Evolutionary conservation across 495 filamentous ascomycete genomes (phyloP).

Genomic region (Baudoinia panamericana): DNA sequence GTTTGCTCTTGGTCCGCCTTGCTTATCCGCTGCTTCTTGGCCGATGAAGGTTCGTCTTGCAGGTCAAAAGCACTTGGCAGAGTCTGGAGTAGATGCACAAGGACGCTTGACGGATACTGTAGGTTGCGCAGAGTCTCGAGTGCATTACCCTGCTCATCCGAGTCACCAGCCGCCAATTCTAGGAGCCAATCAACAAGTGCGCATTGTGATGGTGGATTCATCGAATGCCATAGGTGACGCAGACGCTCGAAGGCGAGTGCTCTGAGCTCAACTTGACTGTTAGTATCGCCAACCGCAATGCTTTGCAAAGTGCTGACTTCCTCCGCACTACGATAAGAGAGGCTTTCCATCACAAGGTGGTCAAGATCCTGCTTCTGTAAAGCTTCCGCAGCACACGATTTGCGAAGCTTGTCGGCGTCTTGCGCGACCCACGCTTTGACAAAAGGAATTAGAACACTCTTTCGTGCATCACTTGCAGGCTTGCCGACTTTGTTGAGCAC

Average conservation of each 20-base stretch:
- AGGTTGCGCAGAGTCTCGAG: slow-evolving; percentile 55
- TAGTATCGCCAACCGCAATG: slow-evolving; percentile 22
- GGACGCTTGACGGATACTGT: slow-evolving; percentile 53
- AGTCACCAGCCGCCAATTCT: slow-evolving; percentile 34
- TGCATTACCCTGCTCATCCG: slow-evolving; percentile 39
- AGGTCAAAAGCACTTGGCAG: slow-evolving; percentile 52
- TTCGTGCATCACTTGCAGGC: slow-evolving; percentile 49
- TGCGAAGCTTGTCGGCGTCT: slow-evolving; percentile 26
- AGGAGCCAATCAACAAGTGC: slow-evolving; percentile 48
- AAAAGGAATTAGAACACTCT: slow-evolving; percentile 54
- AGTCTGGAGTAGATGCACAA: slow-evolving; percentile 54
- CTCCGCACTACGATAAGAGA: slow-evolving; percentile 53
- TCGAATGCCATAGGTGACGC: slow-evolving; percentile 52
- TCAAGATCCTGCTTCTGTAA: slow-evolving; percentile 49
- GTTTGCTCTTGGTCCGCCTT: slow-evolving; percentile 42
- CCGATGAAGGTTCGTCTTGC: slow-evolving; percentile 48
- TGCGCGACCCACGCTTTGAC: slow-evolving; percentile 51
- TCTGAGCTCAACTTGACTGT: slow-evolving; percentile 37
- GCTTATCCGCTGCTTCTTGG: slow-evolving; percentile 66
- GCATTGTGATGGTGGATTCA: slow-evolving; percentile 44
- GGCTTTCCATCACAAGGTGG: slow-evolving; percentile 42
- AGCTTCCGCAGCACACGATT: slow-evolving; percentile 42
- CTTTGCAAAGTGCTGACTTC: slow-evolving; percentile 47
- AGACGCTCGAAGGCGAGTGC: slow-evolving; percentile 51
- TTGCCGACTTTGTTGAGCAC: slow-evolving; percentile 59